Percentiles rank a stretch among this genome's conserved stretches.
Evolutionary conservation across 106 monocot species (phyloP).

Genomic region (Dendrobium officinale): DNA sequence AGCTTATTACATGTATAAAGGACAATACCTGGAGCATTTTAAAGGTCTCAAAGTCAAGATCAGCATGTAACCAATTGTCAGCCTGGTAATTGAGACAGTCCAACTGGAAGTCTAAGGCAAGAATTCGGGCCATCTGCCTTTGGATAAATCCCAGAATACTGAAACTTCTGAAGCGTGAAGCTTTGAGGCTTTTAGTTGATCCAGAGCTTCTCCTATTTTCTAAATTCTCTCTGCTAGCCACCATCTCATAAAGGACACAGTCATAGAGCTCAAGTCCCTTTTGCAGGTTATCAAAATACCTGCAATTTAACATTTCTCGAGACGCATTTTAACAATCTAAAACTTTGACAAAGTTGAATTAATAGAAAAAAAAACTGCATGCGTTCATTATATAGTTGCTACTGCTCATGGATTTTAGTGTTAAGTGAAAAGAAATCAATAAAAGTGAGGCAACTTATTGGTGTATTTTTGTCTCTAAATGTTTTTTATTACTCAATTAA

Average conservation of each 20-base stretch:
- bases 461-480: not conserved
- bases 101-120: conserved; percentile 81
- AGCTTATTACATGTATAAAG: not conserved
- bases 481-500: not conserved
- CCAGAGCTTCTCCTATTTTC: conserved; percentile 45
- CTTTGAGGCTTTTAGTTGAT: conserved; percentile 37
- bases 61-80: conserved; percentile 79
- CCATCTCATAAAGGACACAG: conserved; percentile 93
- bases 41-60: conserved; percentile 89
- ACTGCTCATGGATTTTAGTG: not conserved
- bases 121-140: conserved; percentile 73
- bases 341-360: not conserved
- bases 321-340: not conserved
- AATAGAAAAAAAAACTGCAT: not conserved
- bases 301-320: conserved; percentile 16
- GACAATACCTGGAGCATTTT: conserved; percentile 66
- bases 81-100: conserved; percentile 81
- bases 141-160: conserved; percentile 89
- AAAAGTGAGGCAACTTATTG: not conserved
- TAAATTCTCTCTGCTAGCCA: conserved; percentile 64
- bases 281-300: conserved; percentile 75
- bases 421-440: not conserved
- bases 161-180: conserved; percentile 61
- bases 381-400: not conserved
- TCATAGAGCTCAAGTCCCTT: conserved; percentile 69